Percentiles rank a stretch among this genome's conserved stretches.
Evolutionary conservation across 345 rosid genomes (phyloP).

Genomic region (Abelmoschus esculentus): DNA sequence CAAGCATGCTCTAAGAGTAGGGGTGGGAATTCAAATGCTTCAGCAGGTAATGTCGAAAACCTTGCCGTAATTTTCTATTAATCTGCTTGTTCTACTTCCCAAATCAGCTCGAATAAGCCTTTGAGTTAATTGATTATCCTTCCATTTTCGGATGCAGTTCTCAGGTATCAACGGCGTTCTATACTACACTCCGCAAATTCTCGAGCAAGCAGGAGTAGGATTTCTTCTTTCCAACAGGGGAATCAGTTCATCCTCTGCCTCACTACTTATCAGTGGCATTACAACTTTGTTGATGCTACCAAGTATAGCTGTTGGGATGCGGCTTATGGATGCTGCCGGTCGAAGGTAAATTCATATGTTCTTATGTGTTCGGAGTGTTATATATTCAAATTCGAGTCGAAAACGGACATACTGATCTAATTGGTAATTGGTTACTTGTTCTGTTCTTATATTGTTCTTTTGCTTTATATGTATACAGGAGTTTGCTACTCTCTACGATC

Average conservation of each 20-base stretch:
- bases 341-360: slow-evolving; percentile 55
- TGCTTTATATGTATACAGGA: slow-evolving; percentile 40
- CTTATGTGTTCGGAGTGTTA: neutral
- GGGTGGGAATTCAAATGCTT: slow-evolving; percentile 85
- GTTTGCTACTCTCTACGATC: slow-evolving; percentile 67
- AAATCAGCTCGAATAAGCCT: neutral
- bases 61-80: neutral
- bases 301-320: slow-evolving; percentile 87
- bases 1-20: slow-evolving; percentile 73
- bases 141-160: slow-evolving; percentile 40
- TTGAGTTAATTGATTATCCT: neutral
- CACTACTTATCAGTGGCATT: slow-evolving; percentile 72
- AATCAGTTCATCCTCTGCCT: slow-evolving; percentile 62
- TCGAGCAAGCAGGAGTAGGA: slow-evolving; percentile 90
- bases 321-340: slow-evolving; percentile 87
- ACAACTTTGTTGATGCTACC: slow-evolving; percentile 95
- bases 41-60: slow-evolving; percentile 68
- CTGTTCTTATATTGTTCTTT: neutral
- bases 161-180: slow-evolving; percentile 95
- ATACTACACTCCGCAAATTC: slow-evolving; percentile 96
- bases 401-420: neutral
- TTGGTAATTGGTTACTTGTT: neutral
- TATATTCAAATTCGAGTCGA: neutral
- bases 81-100: no score
- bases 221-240: slow-evolving; percentile 74